Evolutionary conservation across 176 grass and related monocot genomes (phyloP).

Genomic region (Oryza officinalis): DNA sequence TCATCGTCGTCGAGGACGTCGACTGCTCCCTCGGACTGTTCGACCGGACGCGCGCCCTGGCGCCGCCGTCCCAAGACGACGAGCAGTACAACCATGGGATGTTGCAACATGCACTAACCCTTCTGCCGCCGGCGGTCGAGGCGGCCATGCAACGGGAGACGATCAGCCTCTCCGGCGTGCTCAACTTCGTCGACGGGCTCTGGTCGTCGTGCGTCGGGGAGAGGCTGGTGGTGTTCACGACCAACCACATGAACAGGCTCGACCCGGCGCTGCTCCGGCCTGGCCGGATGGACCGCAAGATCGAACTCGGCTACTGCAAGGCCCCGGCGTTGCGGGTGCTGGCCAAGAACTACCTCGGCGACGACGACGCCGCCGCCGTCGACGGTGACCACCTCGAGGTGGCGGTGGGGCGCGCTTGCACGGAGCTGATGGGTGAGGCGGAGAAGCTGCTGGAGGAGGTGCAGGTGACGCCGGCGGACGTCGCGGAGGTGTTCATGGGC

Average conservation of each 20-base stretch:
- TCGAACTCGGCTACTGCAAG: slow-evolving; percentile 63
- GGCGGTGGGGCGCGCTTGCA: too few species aligned
- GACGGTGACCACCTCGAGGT: background rate
- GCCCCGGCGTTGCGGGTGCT: slow-evolving; percentile 55
- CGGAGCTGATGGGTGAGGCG: slow-evolving; percentile 46
- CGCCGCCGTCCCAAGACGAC: slow-evolving; percentile 2
- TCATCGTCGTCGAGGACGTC: slow-evolving; percentile 79
- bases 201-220: slow-evolving; percentile 87
- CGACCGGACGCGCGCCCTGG: slow-evolving; percentile 18
- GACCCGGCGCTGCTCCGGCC: slow-evolving; percentile 70
- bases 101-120: background rate
- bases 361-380: background rate
- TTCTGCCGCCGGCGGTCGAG: background rate
- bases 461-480: slow-evolving; percentile 68
- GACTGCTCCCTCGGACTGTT: slow-evolving; percentile 82
- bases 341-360: slow-evolving; percentile 58
- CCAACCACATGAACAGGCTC: slow-evolving; percentile 76
- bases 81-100: background rate
- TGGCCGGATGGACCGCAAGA: slow-evolving; percentile 79
- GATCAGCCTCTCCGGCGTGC: slow-evolving; percentile 65
- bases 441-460: slow-evolving; percentile 26
- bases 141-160: slow-evolving; percentile 1
- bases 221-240: slow-evolving; percentile 79
- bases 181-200: slow-evolving; percentile 81
- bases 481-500: slow-evolving; percentile 79